phyloP scores from a whole-genome alignment of 1,284 basidiomycete species.

The Neotropicomus parvogracilis region DNA sequence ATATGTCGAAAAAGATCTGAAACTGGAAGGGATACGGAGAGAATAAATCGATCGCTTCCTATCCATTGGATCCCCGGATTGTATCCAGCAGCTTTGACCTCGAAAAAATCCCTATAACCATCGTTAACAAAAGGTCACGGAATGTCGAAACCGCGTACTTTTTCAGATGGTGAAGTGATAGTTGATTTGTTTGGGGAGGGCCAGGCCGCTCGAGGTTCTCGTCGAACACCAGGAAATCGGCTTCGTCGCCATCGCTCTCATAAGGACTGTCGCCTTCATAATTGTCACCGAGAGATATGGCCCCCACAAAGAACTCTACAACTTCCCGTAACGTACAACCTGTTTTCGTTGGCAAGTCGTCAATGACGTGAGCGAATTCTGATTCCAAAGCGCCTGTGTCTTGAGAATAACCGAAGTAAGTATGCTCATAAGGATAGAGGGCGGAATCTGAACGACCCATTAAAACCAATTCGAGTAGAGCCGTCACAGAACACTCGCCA shows the following conservation, averaged over 20 bases:
- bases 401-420: conserved; percentile 49
- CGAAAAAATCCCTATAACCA: conserved; percentile 48
- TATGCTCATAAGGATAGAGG: conserved; percentile 57
- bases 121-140: not conserved
- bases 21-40: conserved; percentile 55
- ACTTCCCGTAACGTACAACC: conserved; percentile 45
- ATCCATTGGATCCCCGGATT: conserved; percentile 52
- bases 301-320: conserved; percentile 35
- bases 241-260: conserved; percentile 23
- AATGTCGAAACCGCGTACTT: conserved; percentile 3
- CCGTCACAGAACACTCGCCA: conserved; percentile 35
- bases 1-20: conserved; percentile 45
- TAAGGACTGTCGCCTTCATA: conserved; percentile 15
- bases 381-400: conserved; percentile 38
- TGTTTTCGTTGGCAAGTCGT: conserved; percentile 40
- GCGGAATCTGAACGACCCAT: conserved; percentile 47
- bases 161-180: conserved; percentile 3
- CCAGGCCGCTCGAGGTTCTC: conserved; percentile 18
- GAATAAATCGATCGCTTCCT: conserved; percentile 43
- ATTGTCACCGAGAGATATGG: conserved; percentile 27
- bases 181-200: not conserved
- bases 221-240: conserved; percentile 20
- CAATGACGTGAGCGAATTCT: conserved; percentile 39
- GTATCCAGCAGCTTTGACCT: conserved; percentile 49
- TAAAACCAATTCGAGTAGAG: not conserved